Conservation (phyloP, 1,284 basidiomycete genomes). For the Sphagnurus paluster region DNA sequence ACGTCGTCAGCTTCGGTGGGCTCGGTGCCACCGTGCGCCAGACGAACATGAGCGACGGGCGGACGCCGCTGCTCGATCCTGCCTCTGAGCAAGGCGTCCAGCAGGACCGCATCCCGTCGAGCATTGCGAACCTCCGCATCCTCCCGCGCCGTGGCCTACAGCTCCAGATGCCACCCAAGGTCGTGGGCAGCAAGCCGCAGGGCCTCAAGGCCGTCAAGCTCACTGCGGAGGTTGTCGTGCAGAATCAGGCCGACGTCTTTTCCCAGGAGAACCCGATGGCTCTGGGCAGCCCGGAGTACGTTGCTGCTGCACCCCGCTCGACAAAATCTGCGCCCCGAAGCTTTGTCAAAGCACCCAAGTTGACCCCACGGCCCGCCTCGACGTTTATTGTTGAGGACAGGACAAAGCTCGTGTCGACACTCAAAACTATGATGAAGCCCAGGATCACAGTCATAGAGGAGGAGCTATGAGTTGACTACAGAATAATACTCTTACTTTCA, state of each 20-base stretch:
- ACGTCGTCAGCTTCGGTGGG: slow-evolving; percentile 39
- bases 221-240: slow-evolving; percentile 24
- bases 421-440: background rate
- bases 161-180: slow-evolving; percentile 30
- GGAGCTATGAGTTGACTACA: slow-evolving; percentile 2
- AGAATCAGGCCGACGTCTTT: slow-evolving; percentile 5
- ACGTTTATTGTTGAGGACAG: background rate
- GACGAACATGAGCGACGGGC: slow-evolving; percentile 15
- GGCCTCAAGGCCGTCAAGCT: slow-evolving; percentile 38
- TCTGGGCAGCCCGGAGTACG: slow-evolving; percentile 23
- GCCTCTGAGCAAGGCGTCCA: slow-evolving; percentile 27
- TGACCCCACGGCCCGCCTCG: background rate
- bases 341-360: background rate
- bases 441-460: background rate
- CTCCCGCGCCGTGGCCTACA: slow-evolving; percentile 8
- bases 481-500: too few relatives aligned
- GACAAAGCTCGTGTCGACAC: background rate
- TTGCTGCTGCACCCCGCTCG: background rate
- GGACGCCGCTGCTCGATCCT: slow-evolving; percentile 24
- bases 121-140: slow-evolving; percentile 17
- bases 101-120: slow-evolving; percentile 12
- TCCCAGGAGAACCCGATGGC: slow-evolving; percentile 17
- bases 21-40: slow-evolving; percentile 27
- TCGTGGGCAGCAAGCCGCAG: slow-evolving; percentile 36
- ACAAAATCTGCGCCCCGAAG: background rate